Base-by-base conservation (phyloP, 768 basidiomycete species). In the Amanita subjunquillea region DNA sequence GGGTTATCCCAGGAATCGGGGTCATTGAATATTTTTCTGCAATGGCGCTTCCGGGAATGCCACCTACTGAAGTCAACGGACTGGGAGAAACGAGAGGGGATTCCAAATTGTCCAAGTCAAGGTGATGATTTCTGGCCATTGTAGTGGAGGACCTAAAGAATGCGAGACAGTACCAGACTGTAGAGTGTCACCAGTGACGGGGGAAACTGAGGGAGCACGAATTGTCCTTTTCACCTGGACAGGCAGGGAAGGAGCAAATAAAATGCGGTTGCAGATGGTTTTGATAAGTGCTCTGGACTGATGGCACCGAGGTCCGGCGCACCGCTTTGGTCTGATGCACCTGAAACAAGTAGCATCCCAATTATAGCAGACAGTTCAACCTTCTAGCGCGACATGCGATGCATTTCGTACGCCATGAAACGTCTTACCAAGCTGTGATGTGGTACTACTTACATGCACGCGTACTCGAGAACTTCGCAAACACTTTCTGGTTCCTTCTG, bases 401-500 rank as follows among this genome's bases (percentile, higher is more conserved):
- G 17, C 17, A 17, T 17, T 1, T 17, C 17, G 17, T 17, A 17
- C 17, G 17, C 17, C 17, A 17, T 17, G 17, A 17, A 17, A 17
- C 17, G 17, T 1, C 17, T 17, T 17, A 17, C 17, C 17, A 17
- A 17, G 1, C 17, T 17, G 17, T 17, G 17, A 17, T 17, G 17
- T 17, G 17, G n/a, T n/a, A n/a, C n/a, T n/a, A n/a, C n/a, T n/a
- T 17, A 17, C 17, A 17, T 32, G 32, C 17, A 50, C 36, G 58
- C 57, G 58, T 58, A 32, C 62, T 57, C 54, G 57, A 67, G 58
- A 85, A 85, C 38, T 65, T 75, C 54, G 77, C 74, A 53, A 78
- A 73, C 10, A 78, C 79, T 59, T 82, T 85, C 56, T 78, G 71
- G 40, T 76, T 79, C 38, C 82, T 70, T 32, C 83, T 69, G 15